These are phyloP conservation scores for Myxozyma vanderwaltii DNA, from an alignment of 805 yeast genomes.

Conservation along the genomic window DNA sequence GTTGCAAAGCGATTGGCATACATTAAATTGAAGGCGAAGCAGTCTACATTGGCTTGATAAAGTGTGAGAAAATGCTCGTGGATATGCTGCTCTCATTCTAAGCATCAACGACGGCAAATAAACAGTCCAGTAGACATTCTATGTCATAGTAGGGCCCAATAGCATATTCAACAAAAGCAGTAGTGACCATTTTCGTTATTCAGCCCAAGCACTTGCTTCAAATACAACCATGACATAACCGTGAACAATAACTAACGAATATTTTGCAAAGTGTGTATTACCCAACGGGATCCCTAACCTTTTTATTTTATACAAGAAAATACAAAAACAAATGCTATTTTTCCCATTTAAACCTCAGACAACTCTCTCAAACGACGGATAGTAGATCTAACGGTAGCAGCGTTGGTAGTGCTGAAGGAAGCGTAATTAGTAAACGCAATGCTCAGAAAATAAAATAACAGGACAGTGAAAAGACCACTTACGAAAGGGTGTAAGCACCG, in stretches of 20 bases:
- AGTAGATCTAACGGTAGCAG: conserved; percentile 99
- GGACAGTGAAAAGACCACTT: conserved; percentile 15
- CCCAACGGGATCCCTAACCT: conserved; percentile 9
- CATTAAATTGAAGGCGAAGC: background rate
- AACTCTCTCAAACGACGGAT: conserved; percentile 99
- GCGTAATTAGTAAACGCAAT: background rate
- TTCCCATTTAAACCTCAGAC: conserved; percentile 86
- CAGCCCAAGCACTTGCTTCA: too few relatives aligned
- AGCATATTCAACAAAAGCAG: too few relatives aligned
- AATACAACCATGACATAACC: background rate
- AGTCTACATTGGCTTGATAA: too few relatives aligned
- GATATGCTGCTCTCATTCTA: too few relatives aligned
- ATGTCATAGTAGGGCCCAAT: too few relatives aligned
- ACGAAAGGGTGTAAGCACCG: conserved; percentile 98
- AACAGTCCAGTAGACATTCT: too few relatives aligned
- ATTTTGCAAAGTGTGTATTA: conserved; percentile 9
- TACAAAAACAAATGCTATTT: conserved; percentile 16
- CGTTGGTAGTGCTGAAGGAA: conserved; percentile 78
- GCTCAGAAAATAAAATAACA: background rate
- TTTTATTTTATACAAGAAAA: conserved; percentile 8
- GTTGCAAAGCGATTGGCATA: background rate
- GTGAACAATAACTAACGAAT: background rate
- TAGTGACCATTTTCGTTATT: too few relatives aligned
- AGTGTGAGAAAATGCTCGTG: too few relatives aligned
- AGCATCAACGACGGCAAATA: too few relatives aligned